Base-by-base conservation (phyloP, 1,284 basidiomycete genomes). In the Polyporus tsugae region DNA sequence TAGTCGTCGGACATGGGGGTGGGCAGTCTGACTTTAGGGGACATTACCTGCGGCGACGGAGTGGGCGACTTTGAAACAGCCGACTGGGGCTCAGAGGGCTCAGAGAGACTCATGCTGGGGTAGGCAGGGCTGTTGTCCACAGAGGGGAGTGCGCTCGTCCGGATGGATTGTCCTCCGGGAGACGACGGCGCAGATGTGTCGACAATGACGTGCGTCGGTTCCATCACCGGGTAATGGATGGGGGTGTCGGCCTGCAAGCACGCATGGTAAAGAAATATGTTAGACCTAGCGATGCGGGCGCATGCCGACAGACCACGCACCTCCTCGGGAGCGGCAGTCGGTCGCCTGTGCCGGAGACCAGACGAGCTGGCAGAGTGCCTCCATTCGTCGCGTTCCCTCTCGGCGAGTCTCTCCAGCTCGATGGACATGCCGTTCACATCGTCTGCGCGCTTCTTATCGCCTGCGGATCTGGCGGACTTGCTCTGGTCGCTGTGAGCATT, bases 341-440 rank as follows among this genome's bases (percentile, higher is more conserved):
- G 78, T 64, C 74, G 78, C 65, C 82, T 77, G 60, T 81, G 79
- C 41, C 82, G 78, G n/a, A 84, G 77, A 17, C 76, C 68, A 71
- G 78, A 63, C 74, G 78, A 66, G 75, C 77, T 4, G 81, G 81
- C 67, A 10, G 83, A 78, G 6, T 78, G 82, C 67, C 86, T 80
- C 89, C 89, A 89, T 76, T 86, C 85, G 33, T 82, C 80, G 6
- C 88, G 83, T 74, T 89, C 88, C 63, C 77, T 80, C 1, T 77
- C 69, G 35, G 83, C 81, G 52, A 90, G 78, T 15, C 82, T 79
- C 64, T 88, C 86, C 13, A 91, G 80, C 73, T 91, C 89, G 38
- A 76, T 70, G 13, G 76, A 74, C 61, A 63, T 70, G 46, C 66
- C 53, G 49, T 66, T 62, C 39, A 62, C 39, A 44, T 75, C 75